phyloP scores from a whole-genome alignment of 352 stramenopile genomes.

The Globisporangium spiculum region DNA sequence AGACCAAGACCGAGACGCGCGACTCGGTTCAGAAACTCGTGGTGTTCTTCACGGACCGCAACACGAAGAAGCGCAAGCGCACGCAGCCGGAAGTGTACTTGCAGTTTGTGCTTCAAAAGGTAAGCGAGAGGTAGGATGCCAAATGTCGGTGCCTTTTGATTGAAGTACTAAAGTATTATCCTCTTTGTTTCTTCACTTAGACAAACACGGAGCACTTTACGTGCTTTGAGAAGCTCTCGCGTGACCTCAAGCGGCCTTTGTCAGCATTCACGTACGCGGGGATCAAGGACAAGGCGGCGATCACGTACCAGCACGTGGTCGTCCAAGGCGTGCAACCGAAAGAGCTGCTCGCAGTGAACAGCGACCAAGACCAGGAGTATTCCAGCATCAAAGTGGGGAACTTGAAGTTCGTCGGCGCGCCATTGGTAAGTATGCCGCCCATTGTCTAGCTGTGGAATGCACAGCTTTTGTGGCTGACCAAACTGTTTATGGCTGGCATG shows the following conservation, averaged over 20 bases:
- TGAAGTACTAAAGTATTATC: background rate
- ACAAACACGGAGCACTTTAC: conserved; percentile 73
- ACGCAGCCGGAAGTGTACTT: conserved; percentile 45
- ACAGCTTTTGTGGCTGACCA: background rate
- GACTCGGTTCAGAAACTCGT: conserved; percentile 43
- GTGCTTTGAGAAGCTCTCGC: conserved; percentile 58
- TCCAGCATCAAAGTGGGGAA: conserved; percentile 39
- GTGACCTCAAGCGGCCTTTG: conserved; percentile 36
- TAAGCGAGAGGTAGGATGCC: conserved; percentile 6
- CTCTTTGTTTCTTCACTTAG: conserved; percentile 16
- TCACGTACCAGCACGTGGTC: conserved; percentile 69
- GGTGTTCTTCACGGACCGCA: conserved; percentile 61
- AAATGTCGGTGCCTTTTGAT: background rate
- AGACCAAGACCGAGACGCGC: conserved; percentile 59
- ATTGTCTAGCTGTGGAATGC: background rate
- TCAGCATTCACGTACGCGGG: conserved; percentile 64
- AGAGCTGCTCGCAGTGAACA: conserved; percentile 41
- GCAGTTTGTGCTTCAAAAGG: conserved; percentile 71
- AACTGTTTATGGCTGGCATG: background rate
- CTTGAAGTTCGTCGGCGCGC: conserved; percentile 44
- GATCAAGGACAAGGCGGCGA: conserved; percentile 73
- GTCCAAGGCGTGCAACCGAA: conserved; percentile 42
- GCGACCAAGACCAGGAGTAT: conserved; percentile 5
- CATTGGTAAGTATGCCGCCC: conserved; percentile 31
- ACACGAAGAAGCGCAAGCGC: conserved; percentile 71